Base-by-base conservation (phyloP, 1,139 yeast genomes). In the Protomyces gravidus region DNA sequence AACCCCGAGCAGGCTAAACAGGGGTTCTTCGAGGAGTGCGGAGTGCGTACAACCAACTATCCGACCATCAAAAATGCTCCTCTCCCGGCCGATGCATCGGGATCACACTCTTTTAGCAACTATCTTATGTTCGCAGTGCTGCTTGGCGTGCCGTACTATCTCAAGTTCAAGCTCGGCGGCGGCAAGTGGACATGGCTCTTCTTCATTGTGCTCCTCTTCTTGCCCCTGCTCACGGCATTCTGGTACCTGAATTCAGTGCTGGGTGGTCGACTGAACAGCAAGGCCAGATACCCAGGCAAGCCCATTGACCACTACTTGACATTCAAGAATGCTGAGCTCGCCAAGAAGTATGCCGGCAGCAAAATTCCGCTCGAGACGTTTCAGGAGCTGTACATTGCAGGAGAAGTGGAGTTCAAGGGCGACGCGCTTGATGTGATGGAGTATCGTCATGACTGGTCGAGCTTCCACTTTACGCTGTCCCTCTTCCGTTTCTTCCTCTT, bases 281-380 rank as follows among this genome's bases (percentile, higher is more conserved):
- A 84, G 71, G 94, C 80, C 65, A 77, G 79, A 69, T 78, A 83
- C 65, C 97, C 96, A 63, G 82, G 83, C 70, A 80, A 79, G 66
- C 94, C 94, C 58, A 83, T 89, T 67, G 86, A 86, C 68, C 78
- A 83, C 72, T 89, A 89, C 74, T 76, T 89, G 68, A 88, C 85
- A 68, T 89, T 85, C 79, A 94, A 88, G 73, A 86, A 86, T 65
- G 82, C 80, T 1, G 88, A 80, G 67, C 78, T 87, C 68, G 83
- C 83, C 69, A 77, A 79, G 55, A 85, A 86, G 76, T 89, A 89
- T 75, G 74, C 75, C 59, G 95, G 95, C 61, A 76, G 78, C 69
- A 89, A 89, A 76, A 86, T 89, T 69, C 96, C 96, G 67, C 85
- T 87, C 82, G 96, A 89, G 74, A 88, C 95, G 17, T 89, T 89